Percentiles rank a stretch among this genome's conserved stretches.
Evolutionary conservation across 352 stramenopile genomes (phyloP).

Genomic region (Pythium rishiriense): DNA sequence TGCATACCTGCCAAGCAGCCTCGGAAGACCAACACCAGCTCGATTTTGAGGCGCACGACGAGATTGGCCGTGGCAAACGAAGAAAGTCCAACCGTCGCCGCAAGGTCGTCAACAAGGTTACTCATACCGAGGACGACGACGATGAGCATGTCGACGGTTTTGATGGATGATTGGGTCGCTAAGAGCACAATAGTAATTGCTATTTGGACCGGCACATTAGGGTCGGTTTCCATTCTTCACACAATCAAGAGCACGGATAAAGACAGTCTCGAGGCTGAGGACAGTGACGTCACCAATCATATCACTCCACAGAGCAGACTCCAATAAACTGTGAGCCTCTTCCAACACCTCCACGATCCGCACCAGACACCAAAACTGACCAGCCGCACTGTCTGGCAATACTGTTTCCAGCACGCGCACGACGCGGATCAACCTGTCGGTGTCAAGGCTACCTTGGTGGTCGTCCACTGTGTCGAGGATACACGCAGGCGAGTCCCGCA

Average conservation of each 20-base stretch:
- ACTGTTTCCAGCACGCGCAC: conserved; percentile 17
- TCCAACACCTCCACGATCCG: conserved; percentile 60
- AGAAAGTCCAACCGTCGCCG: conserved; percentile 39
- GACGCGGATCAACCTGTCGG: conserved; percentile 1
- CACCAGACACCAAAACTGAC: conserved; percentile 79
- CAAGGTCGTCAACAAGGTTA: conserved; percentile 32
- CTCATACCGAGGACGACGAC: conserved; percentile 36
- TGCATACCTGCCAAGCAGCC: conserved; percentile 48
- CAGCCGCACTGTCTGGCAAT: conserved; percentile 26
- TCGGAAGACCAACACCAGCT: conserved; percentile 71
- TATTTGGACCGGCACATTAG: not conserved
- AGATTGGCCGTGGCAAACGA: conserved; percentile 28
- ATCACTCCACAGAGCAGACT: conserved; percentile 38
- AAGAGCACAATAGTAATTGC: not conserved
- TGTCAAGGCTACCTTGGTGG: not conserved
- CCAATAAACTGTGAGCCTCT: conserved; percentile 47
- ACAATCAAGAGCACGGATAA: conserved; percentile 65
- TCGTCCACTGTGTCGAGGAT: not conserved
- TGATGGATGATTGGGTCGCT: conserved; percentile 8
- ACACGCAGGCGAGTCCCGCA: conserved; percentile 7
- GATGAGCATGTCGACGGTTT: conserved; percentile 40
- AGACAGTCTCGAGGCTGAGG: conserved; percentile 56
- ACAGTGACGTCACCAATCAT: conserved; percentile 42
- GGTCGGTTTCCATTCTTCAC: conserved; percentile 22
- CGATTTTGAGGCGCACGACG: conserved; percentile 55